phyloP scores from a whole-genome alignment of 768 basidiomycete species.

The Podaxis sp. region DNA sequence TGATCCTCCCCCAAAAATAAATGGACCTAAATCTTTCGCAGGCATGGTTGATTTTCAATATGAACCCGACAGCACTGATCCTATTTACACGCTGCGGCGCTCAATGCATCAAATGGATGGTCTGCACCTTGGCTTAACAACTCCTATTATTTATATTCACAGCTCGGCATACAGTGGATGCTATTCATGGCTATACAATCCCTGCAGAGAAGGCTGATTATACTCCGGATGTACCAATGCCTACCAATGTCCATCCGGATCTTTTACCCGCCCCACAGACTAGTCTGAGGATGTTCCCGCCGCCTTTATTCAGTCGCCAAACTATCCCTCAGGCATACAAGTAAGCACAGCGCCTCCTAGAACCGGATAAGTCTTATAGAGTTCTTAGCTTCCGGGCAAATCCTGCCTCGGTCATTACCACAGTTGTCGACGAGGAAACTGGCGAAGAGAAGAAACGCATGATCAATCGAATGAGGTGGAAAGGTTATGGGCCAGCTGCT shows the following conservation, averaged over 20 bases:
- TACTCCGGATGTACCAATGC: background rate
- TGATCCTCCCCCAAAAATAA: background rate
- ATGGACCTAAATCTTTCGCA: constrained; percentile 26
- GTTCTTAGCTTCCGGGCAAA: constrained; percentile 69
- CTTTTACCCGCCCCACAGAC: constrained; percentile 29
- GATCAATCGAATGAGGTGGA: constrained; percentile 88
- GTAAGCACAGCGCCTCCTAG: constrained; percentile 29
- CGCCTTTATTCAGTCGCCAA: constrained; percentile 86
- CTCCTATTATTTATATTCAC: background rate
- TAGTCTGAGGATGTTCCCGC: constrained; percentile 76
- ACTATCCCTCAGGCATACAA: constrained; percentile 77
- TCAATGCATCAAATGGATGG: constrained; percentile 84
- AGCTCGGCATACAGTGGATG: constrained; percentile 49
- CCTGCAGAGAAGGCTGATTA: constrained; percentile 46
- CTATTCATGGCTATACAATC: constrained; percentile 66
- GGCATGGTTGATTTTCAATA: constrained; percentile 96
- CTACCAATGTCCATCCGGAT: constrained; percentile 47
- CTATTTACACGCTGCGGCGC: constrained; percentile 59
- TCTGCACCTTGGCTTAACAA: constrained; percentile 27
- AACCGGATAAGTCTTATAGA: background rate
- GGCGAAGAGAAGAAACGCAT: constrained; percentile 78
- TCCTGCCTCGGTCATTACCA: constrained; percentile 65
- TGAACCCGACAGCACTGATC: constrained; percentile 68
- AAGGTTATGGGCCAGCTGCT: constrained; percentile 70
- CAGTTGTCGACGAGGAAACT: constrained; percentile 64